A percentile compares a stretch with the other conserved stretches of the same genome.
phyloP scores from a whole-genome alignment of 2,329 filamentous ascomycete genomes.

The Aspergillus tubingensis region DNA sequence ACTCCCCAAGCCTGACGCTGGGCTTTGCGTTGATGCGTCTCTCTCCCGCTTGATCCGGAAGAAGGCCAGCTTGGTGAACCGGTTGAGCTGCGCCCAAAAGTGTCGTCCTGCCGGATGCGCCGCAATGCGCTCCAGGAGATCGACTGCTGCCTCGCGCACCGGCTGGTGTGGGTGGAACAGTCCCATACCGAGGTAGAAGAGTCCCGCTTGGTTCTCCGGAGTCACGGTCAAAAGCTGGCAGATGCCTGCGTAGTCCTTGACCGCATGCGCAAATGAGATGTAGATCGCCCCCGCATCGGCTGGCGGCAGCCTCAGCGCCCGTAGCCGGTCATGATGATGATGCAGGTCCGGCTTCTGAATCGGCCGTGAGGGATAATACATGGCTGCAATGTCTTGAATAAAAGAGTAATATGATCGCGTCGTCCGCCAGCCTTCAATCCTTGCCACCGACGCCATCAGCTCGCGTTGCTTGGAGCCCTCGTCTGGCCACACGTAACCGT shows the following conservation, averaged over 20 bases:
- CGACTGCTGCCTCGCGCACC: slow-evolving; percentile 75
- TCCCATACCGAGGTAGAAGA: slow-evolving; percentile 89
- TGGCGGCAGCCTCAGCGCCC: slow-evolving; percentile 75
- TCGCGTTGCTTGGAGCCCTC: slow-evolving; percentile 79
- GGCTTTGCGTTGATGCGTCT: slow-evolving; percentile 33
- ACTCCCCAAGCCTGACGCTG: slow-evolving; percentile 23
- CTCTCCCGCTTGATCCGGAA: slow-evolving; percentile 72
- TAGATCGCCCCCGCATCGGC: slow-evolving; percentile 82
- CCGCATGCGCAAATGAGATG: slow-evolving; percentile 71
- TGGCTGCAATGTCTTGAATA: slow-evolving; percentile 67
- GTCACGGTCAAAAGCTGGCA: slow-evolving; percentile 80
- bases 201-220: slow-evolving; percentile 79
- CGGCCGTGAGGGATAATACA: slow-evolving; percentile 40
- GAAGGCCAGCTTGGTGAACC: slow-evolving; percentile 86
- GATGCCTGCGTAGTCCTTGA: slow-evolving; percentile 80
- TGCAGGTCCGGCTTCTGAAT: slow-evolving; percentile 66
- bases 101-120: slow-evolving; percentile 89
- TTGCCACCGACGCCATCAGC: slow-evolving; percentile 83
- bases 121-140: slow-evolving; percentile 77
- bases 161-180: slow-evolving; percentile 86
- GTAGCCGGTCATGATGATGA: slow-evolving; percentile 88
- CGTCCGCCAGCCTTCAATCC: slow-evolving; percentile 95
- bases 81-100: slow-evolving; percentile 84
- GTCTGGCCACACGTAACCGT: slow-evolving; percentile 94
- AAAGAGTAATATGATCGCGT: slow-evolving; percentile 95